A percentile compares a stretch with the other conserved stretches of the same genome.
Evolutionary conservation across 1,284 basidiomycete genomes (phyloP).

Genomic region (Macrocybe sp.): DNA sequence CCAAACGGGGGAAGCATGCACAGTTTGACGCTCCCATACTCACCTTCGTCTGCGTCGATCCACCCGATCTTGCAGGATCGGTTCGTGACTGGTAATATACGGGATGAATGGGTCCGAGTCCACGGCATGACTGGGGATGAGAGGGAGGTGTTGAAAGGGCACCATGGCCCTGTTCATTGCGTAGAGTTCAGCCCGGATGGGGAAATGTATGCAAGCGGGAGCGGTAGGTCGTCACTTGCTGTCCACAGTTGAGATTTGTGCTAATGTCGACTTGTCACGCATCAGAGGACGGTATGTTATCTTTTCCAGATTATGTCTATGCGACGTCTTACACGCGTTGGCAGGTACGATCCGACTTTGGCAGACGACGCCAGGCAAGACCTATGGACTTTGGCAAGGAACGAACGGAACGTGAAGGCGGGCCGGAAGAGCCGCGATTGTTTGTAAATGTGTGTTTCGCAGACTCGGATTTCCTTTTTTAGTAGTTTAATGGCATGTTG

Average conservation of each 20-base stretch:
- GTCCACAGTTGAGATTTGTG: slow-evolving; percentile 10
- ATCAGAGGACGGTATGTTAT: slow-evolving; percentile 63
- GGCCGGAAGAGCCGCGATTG: too few relatives aligned
- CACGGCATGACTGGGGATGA: slow-evolving; percentile 91
- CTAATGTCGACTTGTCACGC: slow-evolving; percentile 5
- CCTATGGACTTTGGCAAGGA: slow-evolving; percentile 91
- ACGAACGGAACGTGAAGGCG: slow-evolving; percentile 12
- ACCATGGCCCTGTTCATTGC: slow-evolving; percentile 95
- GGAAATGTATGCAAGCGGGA: slow-evolving; percentile 97
- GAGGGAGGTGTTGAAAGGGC: slow-evolving; percentile 91
- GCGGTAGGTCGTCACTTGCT: slow-evolving; percentile 53
- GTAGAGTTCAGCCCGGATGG: slow-evolving; percentile 95
- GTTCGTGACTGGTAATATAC: slow-evolving; percentile 88
- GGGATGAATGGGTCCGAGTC: slow-evolving; percentile 95
- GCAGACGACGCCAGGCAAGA: slow-evolving; percentile 93
- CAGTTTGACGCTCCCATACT: slow-evolving; percentile 71
- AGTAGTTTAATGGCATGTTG: too few relatives aligned
- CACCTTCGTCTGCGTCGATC: slow-evolving; percentile 87
- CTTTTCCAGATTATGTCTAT: neutral
- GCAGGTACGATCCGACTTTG: slow-evolving; percentile 90
- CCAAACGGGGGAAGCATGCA: slow-evolving; percentile 56
- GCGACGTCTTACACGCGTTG: neutral
- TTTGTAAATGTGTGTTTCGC: too few relatives aligned
- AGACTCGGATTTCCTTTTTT: neutral
- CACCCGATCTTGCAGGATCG: slow-evolving; percentile 87